A percentile compares a stretch with the other conserved stretches of the same genome.
Evolutionary conservation across 805 yeast species (phyloP).

Genomic region (Yarrowia sp.): DNA sequence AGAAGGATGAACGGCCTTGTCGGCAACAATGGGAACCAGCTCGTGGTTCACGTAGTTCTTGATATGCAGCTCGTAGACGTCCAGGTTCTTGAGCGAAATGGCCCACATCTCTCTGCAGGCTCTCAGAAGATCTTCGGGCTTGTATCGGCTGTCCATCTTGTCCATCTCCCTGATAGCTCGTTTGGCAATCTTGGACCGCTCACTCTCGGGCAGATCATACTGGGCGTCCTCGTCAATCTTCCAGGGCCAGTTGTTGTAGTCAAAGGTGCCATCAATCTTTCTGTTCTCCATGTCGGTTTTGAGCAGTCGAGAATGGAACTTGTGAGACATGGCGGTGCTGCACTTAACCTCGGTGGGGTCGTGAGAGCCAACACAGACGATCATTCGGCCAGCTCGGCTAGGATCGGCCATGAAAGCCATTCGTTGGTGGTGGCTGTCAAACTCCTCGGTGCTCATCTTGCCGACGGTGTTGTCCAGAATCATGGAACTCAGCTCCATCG

Average conservation of each 20-base stretch:
- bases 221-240: background rate
- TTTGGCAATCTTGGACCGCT: background rate
- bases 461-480: slow-evolving; percentile 50
- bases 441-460: slow-evolving; percentile 10
- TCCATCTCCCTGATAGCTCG: background rate
- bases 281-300: slow-evolving; percentile 10
- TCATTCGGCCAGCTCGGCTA: slow-evolving; percentile 23
- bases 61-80: slow-evolving; percentile 23
- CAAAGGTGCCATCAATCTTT: background rate
- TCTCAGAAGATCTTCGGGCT: background rate
- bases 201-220: background rate
- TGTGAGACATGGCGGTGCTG: slow-evolving; percentile 13
- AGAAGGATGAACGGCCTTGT: slow-evolving; percentile 10
- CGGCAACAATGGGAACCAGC: background rate
- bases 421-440: slow-evolving; percentile 22
- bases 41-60: slow-evolving; percentile 29
- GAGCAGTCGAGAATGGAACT: slow-evolving; percentile 21
- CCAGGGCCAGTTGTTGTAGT: slow-evolving; percentile 35
- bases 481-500: slow-evolving; percentile 59
- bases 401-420: slow-evolving; percentile 27
- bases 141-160: slow-evolving; percentile 17
- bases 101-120: background rate
- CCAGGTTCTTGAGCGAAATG: slow-evolving; percentile 7
- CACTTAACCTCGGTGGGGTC: background rate
- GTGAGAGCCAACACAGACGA: slow-evolving; percentile 18